phyloP scores from a whole-genome alignment of 768 basidiomycete species.

The Boletus rubescentipes region DNA sequence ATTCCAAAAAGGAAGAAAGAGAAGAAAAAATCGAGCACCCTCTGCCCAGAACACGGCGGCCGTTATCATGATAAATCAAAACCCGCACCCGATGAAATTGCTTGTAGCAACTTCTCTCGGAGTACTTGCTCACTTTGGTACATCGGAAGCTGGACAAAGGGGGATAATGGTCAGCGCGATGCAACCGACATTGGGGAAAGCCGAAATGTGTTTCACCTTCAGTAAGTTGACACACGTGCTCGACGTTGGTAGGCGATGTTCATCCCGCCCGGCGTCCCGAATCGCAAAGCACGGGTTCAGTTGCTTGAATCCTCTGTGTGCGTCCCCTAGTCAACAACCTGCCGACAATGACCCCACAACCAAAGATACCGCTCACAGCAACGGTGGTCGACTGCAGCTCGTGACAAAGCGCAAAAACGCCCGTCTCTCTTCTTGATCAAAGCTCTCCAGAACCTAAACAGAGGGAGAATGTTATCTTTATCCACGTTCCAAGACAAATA shows the following conservation, averaged over 20 bases:
- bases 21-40: not conserved
- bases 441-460: constrained; percentile 69
- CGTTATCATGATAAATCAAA: constrained; percentile 80
- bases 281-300: constrained; percentile 88
- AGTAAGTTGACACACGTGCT: constrained; percentile 92
- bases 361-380: constrained; percentile 61
- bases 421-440: constrained; percentile 78
- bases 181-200: not conserved
- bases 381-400: constrained; percentile 84
- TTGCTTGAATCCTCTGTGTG: constrained; percentile 74
- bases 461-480: not conserved
- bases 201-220: constrained; percentile 51
- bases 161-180: not conserved
- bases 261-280: constrained; percentile 73
- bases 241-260: constrained; percentile 66
- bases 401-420: constrained; percentile 89
- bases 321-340: not conserved
- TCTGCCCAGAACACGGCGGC: not conserved
- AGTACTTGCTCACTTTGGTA: constrained; percentile 66
- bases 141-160: constrained; percentile 55
- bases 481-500: not conserved
- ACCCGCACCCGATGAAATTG: constrained; percentile 84
- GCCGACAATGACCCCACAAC: not conserved
- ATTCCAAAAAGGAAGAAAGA: not conserved
- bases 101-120: constrained; percentile 76